Base-by-base conservation (phyloP, 2,329 filamentous ascomycete genomes). In the Chaetothyriales sp. region DNA sequence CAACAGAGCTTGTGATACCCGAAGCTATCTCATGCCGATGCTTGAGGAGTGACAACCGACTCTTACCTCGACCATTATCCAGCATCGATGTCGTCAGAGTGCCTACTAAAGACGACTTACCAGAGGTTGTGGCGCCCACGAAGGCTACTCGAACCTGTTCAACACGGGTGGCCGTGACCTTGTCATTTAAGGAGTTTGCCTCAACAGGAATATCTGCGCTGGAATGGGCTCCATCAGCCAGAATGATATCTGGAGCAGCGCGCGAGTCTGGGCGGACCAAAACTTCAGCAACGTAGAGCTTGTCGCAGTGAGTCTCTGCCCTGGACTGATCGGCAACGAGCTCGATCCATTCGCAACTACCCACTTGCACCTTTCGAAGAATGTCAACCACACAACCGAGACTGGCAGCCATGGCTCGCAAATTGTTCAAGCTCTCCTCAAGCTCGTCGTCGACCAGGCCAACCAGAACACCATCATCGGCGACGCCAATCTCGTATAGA, bases 401-500 rank as follows among this genome's bases (percentile, higher is more conserved):
- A 64, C 88, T 94, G 9, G 87, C 85, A 40, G 92, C 90, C 90
- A 98, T 98, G 48, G 86, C 81, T 55, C 82, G 80, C 40, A 98
- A 70, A 52, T 89, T 95, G 44, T 77, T 78, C 55, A 97, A 74
- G 65, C 89, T 95, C 68, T 97, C 90, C 55, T 90, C 80, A 75
- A 98, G 80, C 67, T 98, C 92, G 64, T 95, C 89, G 58, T 86
- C 81, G 1, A 87, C 86, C 46, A 98, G 73, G 0, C 92, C 92
- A 44, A 95, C 80, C 53, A 98, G 81, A 0, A 85, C 88, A 6
- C 92, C 92, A 69, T 97, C 89, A 66, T 98, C 92, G 25, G 89
- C 85, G 8, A 98, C 89, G 0, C 92, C 92, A 66, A 98, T 94
- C 67, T 98, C 90, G 61, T 98, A 98, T 48, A 97, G 69, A 1